These are phyloP conservation scores for Vigna unguiculata DNA, from an alignment of 306 rosid genomes.

Conservation along the genomic window DNA sequence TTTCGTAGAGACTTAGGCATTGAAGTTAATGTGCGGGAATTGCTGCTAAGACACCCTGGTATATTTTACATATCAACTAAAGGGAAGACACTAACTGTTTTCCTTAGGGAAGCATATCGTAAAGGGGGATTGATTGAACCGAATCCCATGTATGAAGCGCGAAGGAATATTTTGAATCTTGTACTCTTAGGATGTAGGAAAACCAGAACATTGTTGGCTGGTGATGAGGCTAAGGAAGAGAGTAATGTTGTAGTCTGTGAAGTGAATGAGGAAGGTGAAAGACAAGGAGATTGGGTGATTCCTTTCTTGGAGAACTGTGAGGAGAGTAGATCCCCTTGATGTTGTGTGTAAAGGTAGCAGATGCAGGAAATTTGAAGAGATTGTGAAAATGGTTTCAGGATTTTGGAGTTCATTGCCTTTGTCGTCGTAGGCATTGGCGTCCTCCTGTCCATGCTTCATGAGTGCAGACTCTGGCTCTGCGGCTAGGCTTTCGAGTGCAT, in stretches of 20 bases:
- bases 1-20: constrained; percentile 67
- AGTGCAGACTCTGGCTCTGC: constrained; percentile 71
- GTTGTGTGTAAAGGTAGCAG: constrained; percentile 11
- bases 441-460: constrained; percentile 61
- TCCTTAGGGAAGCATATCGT: constrained; percentile 52
- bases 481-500: constrained; percentile 74
- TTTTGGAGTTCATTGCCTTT: constrained; percentile 10
- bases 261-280: constrained; percentile 43
- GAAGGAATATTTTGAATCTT: constrained; percentile 73
- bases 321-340: constrained; percentile 36
- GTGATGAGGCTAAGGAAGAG: constrained; percentile 40
- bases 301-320: constrained; percentile 64
- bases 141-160: constrained; percentile 52
- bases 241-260: constrained; percentile 36
- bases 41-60: constrained; percentile 68
- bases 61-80: constrained; percentile 79
- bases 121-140: constrained; percentile 61
- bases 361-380: constrained; percentile 11
- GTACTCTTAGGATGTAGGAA: constrained; percentile 61
- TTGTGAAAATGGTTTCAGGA: not conserved
- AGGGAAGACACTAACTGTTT: constrained; percentile 65
- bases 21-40: constrained; percentile 67
- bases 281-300: constrained; percentile 69
- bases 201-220: constrained; percentile 51
- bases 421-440: constrained; percentile 63